Conservation (phyloP, 192 early-diverging fungal species). For the Rhizophagus sp. region DNA sequence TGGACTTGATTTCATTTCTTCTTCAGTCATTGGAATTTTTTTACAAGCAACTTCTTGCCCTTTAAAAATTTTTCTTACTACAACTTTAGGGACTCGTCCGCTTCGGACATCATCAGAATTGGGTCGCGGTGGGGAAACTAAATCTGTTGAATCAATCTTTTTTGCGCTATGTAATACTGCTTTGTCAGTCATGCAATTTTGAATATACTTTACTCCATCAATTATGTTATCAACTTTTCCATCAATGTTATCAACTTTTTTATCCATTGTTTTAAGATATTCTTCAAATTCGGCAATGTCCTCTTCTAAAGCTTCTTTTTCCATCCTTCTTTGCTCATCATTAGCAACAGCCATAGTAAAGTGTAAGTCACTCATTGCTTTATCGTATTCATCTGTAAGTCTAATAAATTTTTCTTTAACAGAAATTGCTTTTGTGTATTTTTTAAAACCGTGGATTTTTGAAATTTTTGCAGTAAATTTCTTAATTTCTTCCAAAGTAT, state of each 20-base stretch:
- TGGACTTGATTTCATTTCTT: neutral
- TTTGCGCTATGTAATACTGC: no score
- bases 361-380: neutral
- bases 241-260: no score
- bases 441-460: neutral
- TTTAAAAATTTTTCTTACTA: no score
- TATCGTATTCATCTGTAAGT: neutral
- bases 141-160: no score
- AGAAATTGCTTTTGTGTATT: neutral
- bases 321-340: neutral
- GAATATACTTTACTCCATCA: no score
- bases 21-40: neutral
- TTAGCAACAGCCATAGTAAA: neutral
- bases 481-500: conserved; percentile 14
- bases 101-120: no score
- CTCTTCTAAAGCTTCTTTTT: neutral
- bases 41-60: no score
- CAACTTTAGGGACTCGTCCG: no score
- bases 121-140: no score
- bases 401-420: neutral
- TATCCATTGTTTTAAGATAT: neutral
- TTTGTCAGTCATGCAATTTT: no score
- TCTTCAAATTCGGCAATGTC: neutral
- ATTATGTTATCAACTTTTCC: no score
- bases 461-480: conserved; percentile 9